Percentiles rank a stretch among this genome's conserved stretches.
phyloP scores from a whole-genome alignment of 495 filamentous ascomycete species.

The Wilcoxina mikolae region DNA sequence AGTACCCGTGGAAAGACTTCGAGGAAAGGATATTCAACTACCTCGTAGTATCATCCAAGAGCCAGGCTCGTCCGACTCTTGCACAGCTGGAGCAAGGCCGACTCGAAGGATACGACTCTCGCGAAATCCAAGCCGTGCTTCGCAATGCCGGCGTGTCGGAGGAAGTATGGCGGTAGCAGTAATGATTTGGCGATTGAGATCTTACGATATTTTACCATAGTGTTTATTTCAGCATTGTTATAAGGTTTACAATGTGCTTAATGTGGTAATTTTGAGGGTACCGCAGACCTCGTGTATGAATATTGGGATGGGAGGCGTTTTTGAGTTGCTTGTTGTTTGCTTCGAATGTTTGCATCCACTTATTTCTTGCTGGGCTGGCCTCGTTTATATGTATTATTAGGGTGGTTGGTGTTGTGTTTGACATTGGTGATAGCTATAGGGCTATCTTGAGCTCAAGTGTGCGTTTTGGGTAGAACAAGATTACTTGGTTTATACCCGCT shows the following conservation, averaged over 20 bases:
- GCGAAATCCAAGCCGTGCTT: slow-evolving; percentile 20
- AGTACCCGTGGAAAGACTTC: slow-evolving; percentile 20
- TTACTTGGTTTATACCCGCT: too few species aligned
- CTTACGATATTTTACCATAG: too few species aligned
- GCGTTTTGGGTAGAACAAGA: too few species aligned
- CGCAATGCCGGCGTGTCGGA: slow-evolving; percentile 14
- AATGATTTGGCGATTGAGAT: neutral
- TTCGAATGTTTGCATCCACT: neutral
- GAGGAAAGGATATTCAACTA: slow-evolving; percentile 19
- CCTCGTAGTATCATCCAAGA: slow-evolving; percentile 11
- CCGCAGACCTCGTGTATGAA: neutral
- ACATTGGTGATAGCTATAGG: too few species aligned
- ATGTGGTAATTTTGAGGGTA: neutral
- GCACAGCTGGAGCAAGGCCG: slow-evolving; percentile 21
- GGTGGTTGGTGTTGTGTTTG: too few species aligned
- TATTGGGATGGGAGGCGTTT: neutral
- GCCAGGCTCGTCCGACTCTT: slow-evolving; percentile 16
- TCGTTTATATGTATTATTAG: too few species aligned
- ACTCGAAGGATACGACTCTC: slow-evolving; percentile 20
- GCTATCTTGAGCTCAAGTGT: too few species aligned
- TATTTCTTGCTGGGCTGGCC: too few species aligned
- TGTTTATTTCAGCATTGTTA: too few species aligned
- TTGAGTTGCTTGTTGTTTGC: neutral
- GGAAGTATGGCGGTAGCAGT: neutral
- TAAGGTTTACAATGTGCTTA: neutral